Evolutionary conservation across 192 early-diverging fungal genomes (phyloP), one percentile per base, ranked within the genome.

Genomic region (Linderina pennispora): DNA sequence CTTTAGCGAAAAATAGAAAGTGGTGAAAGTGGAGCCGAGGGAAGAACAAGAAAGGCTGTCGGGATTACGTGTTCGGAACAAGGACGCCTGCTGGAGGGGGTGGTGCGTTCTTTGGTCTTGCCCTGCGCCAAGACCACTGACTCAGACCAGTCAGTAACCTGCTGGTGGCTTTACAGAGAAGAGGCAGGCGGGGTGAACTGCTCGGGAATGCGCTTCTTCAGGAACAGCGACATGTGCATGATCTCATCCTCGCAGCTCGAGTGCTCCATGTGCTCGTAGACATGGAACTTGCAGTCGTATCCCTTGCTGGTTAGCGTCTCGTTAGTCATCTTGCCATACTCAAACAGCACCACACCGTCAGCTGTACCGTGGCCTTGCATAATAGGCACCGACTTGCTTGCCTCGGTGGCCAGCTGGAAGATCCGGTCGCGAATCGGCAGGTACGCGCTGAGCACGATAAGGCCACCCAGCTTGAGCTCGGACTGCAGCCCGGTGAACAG

Each of bases 231-330:
- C 24, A 97, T 40, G 58, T 94, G 86, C 15, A 43, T 13, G 17
- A 92, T 32, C 58, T 97, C 94, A 7, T 89, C 58, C 17, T 55
- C 37, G 38, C 65, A 77, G 10, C 77, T 71, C 11, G 81, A 78
- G 50, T 97, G 94, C 14, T 74, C 80, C 87, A 97, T 86, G 39
- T 81, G 64, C n/a, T 53, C 37, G 65, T 97, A 97, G 4, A 78
- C 76, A 48, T 80, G 83, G 66, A 92, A 91, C 0, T 65, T 62
- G n/a, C 89, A 80, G 11, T 58, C 47, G 51, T 91, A 84, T 3
- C 77, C 74, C 23, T 62, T 51, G 25, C 75, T 51, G 36, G 79
- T 62, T 1, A 97, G 62, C 31, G 61, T 51, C 13, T 88, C 81
- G 36, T 60, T 62, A 0, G 84, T 82, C 55, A 80, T 62, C 49